Evolutionary conservation across 2,329 filamentous ascomycete genomes (phyloP).

Genomic region (Fusarium dlaminii): DNA sequence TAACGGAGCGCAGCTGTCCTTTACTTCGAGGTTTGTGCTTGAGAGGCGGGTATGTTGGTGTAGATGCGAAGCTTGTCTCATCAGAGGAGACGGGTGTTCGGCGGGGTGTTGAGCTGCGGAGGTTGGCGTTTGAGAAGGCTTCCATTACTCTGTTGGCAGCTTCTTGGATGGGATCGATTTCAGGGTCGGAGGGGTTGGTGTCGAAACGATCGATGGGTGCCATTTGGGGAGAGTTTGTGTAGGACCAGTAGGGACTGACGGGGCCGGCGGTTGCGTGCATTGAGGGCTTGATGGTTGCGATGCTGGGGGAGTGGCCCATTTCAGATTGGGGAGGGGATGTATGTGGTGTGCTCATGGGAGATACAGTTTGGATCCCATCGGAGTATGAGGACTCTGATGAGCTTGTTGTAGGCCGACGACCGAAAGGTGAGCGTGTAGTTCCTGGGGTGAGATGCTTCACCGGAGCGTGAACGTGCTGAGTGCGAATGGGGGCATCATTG

Average conservation of each 20-base stretch:
- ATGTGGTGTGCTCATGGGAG: constrained; percentile 51
- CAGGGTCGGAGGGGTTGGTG: constrained; percentile 22
- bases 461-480: not conserved
- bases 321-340: constrained; percentile 54
- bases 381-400: constrained; percentile 52
- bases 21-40: constrained; percentile 42
- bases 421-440: not conserved
- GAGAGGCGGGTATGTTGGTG: constrained; percentile 52
- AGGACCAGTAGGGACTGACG: constrained; percentile 37
- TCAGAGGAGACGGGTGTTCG: constrained; percentile 28
- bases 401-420: constrained; percentile 38
- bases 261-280: constrained; percentile 2
- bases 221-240: constrained; percentile 32
- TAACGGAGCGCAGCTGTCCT: constrained; percentile 18
- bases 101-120: constrained; percentile 23
- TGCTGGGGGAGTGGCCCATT: constrained; percentile 42
- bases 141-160: constrained; percentile 47
- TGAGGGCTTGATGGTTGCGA: constrained; percentile 15
- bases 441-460: constrained; percentile 10
- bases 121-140: constrained; percentile 43
- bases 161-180: constrained; percentile 44
- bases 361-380: constrained; percentile 50
- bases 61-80: constrained; percentile 42
- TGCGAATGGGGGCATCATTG: not conserved
- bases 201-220: constrained; percentile 31